Evolutionary conservation across 495 filamentous ascomycete genomes (phyloP).

Genomic region (Penicillium simplicissimum): DNA sequence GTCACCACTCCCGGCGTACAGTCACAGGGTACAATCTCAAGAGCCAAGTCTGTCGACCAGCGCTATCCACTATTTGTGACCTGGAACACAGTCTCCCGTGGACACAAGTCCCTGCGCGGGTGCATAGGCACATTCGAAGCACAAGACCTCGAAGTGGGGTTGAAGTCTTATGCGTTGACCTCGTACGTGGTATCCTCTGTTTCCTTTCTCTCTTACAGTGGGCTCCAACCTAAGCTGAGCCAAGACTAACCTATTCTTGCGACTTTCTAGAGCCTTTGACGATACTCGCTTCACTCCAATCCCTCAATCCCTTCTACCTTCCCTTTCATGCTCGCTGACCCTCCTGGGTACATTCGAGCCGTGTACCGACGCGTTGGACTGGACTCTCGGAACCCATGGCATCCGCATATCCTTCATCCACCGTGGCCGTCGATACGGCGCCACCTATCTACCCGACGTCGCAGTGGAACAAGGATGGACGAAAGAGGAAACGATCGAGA

Average conservation of each 20-base stretch:
- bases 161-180: slow-evolving; percentile 81
- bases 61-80: slow-evolving; percentile 84
- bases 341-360: slow-evolving; percentile 76
- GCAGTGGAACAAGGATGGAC: slow-evolving; percentile 92
- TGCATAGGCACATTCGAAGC: slow-evolving; percentile 96
- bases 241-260: background rate
- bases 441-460: slow-evolving; percentile 93
- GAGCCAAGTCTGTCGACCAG: slow-evolving; percentile 28
- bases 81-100: slow-evolving; percentile 77
- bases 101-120: slow-evolving; percentile 71
- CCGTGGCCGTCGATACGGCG: slow-evolving; percentile 58
- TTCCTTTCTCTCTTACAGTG: too few species aligned
- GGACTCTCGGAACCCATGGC: slow-evolving; percentile 83
- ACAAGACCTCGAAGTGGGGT: slow-evolving; percentile 68
- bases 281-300: slow-evolving; percentile 86
- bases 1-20: slow-evolving; percentile 47
- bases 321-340: slow-evolving; percentile 69
- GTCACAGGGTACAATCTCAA: slow-evolving; percentile 21
- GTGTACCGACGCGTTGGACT: slow-evolving; percentile 72
- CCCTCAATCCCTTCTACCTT: slow-evolving; percentile 61
- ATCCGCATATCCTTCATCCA: slow-evolving; percentile 74
- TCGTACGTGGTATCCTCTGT: slow-evolving; percentile 54
- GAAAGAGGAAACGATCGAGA: slow-evolving; percentile 87
- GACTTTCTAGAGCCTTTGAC: slow-evolving; percentile 65
- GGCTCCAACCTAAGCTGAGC: too few species aligned